Base-by-base conservation (phyloP, 441 rosid species). In the Erodium trifolium region DNA sequence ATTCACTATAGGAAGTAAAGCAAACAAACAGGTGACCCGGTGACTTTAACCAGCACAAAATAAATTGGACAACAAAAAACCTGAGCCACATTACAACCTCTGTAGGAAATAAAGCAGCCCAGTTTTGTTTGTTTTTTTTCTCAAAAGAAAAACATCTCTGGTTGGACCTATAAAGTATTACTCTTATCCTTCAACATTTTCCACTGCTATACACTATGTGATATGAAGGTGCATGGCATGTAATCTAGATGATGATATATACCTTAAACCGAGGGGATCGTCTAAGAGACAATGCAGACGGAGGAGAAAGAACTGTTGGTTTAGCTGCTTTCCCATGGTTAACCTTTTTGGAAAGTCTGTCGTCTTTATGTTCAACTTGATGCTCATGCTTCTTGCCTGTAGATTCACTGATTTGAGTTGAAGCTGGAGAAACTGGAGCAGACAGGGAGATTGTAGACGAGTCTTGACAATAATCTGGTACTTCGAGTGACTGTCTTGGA, bases 401-500 rank as follows among this genome's bases (percentile, higher is more conserved):
- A 79, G 85, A 76, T 75, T 81, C 92, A 73, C 79, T 84, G 71
- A 68, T 73, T 29, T 84, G 86, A 55, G 82, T 82, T 67, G 90
- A 82, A 71, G 77, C 76, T 75, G 99, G 86, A 18, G 74, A 37
- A 70, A 60, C 79, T 45, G 97, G 93, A 69, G 92, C 96, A 77
- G 91, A 87, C 65, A 73, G 63, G 67, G 90, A 79, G 68, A 88
- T 62, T 63, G 82, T 71, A 45, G 85, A 75, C 37, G 81, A 80
- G 60, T 88, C 91, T 75, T 87, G 94, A 68, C 66, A 77, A 73
- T 78, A 72, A 68, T 75, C 69, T 65, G 75, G 59, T 9, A 78
- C 76, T 35, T 66, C 81, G 27, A 89, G 77, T 57, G 72, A 77
- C 66, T 53, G 63, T 71, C 89, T 95, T 89, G 77, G 68, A 49